phyloP scores from a whole-genome alignment of 257 asterid genomes.

The Dorcoceras hygrometricum region DNA sequence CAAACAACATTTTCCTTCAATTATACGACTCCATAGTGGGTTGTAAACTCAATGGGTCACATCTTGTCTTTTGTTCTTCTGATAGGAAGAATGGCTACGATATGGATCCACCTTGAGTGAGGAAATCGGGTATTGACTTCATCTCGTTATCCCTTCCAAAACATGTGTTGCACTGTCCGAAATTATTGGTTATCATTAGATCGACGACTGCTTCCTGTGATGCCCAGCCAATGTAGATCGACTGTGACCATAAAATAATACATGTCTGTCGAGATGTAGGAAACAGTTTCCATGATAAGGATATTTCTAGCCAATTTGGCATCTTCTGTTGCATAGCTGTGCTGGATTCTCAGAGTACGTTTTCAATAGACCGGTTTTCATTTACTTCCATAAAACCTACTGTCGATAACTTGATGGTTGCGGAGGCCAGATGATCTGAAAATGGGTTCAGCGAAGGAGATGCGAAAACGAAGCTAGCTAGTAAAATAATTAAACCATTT shows the following conservation, averaged over 20 bases:
- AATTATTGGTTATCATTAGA: not conserved
- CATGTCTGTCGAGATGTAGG: not conserved
- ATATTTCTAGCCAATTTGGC: not conserved
- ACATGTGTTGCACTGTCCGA: not conserved
- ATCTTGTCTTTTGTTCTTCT: not conserved
- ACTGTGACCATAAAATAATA: not conserved
- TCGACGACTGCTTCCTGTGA: not conserved
- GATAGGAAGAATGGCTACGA: not conserved
- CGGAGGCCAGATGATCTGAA: not conserved
- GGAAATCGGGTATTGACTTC: not conserved
- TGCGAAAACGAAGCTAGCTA: not conserved
- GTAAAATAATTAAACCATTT: not conserved
- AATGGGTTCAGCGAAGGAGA: not conserved
- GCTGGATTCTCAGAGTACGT: not conserved
- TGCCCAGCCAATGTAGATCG: not conserved
- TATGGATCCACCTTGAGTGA: not conserved
- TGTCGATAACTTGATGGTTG: not conserved
- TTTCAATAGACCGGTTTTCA: not conserved
- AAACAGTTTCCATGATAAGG: not conserved
- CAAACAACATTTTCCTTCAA: not conserved
- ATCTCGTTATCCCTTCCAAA: not conserved
- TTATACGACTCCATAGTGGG: not conserved
- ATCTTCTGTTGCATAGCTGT: no score
- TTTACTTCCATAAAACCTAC: no score
- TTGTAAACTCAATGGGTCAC: not conserved